Evolutionary conservation across 192 early-diverging fungal genomes (phyloP).

Genomic region (Anaeromyces robustus): DNA sequence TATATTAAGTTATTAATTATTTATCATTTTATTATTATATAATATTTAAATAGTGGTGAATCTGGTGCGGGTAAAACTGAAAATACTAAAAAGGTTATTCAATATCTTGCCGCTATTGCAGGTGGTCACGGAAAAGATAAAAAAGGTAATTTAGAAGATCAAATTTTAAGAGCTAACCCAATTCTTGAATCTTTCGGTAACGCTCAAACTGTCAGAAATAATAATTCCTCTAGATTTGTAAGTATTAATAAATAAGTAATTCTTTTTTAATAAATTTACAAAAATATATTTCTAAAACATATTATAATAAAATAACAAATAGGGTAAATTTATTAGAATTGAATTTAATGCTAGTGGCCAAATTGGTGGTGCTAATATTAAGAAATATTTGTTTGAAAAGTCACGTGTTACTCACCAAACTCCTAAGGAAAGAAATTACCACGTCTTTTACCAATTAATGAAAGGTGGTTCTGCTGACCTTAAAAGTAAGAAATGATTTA

Average conservation of each 20-base stretch:
- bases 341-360: conserved; percentile 77
- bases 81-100: conserved; percentile 98
- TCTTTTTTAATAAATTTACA: too few relatives aligned
- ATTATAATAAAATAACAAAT: neutral
- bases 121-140: conserved; percentile 18
- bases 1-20: too few relatives aligned
- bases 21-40: neutral
- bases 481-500: conserved; percentile 56
- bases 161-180: conserved; percentile 92
- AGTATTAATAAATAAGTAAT: conserved; percentile 7
- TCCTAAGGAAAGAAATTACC: conserved; percentile 84
- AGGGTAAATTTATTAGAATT: conserved; percentile 97
- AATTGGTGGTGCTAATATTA: conserved; percentile 92
- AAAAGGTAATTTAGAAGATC: conserved; percentile 57
- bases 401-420: conserved; percentile 89
- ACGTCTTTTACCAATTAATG: conserved; percentile 97
- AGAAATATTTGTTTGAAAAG: conserved; percentile 94
- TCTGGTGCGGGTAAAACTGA: conserved; percentile 99
- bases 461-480: conserved; percentile 58
- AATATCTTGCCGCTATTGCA: conserved; percentile 87
- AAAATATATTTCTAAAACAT: too few relatives aligned
- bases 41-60: conserved; percentile 59
- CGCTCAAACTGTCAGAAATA: conserved; percentile 94
- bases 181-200: conserved; percentile 97
- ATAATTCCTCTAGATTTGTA: conserved; percentile 96